Conservation (phyloP, 306 rosid species). For the Ziziphus jujuba region DNA sequence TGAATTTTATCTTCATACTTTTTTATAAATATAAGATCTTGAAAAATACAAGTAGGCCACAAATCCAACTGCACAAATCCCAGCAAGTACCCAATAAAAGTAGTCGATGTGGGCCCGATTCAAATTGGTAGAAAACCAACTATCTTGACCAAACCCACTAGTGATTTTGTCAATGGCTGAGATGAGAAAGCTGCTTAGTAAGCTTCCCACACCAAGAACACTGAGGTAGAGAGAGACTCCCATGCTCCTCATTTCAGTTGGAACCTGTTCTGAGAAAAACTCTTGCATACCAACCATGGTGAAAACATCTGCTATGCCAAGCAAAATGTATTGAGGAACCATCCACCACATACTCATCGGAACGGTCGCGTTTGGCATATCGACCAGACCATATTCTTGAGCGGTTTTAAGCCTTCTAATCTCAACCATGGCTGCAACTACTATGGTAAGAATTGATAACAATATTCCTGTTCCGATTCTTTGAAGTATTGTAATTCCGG, state of each 20-base stretch:
- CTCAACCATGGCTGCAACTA: slow-evolving; percentile 58
- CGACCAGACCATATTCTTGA: slow-evolving; percentile 44
- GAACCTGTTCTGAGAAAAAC: slow-evolving; percentile 74
- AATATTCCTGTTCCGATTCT: slow-evolving; percentile 69
- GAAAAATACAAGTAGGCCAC: slow-evolving; percentile 21
- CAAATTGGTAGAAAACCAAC: slow-evolving; percentile 63
- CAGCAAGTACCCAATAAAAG: slow-evolving; percentile 61
- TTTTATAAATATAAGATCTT: slow-evolving; percentile 25
- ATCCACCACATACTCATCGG: slow-evolving; percentile 83
- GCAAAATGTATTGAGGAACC: slow-evolving; percentile 58
- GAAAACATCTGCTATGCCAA: slow-evolving; percentile 53
- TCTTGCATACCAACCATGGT: slow-evolving; percentile 74
- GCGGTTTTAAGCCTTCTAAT: slow-evolving; percentile 54
- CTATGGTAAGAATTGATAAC: slow-evolving; percentile 36
- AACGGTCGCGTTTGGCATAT: slow-evolving; percentile 45
- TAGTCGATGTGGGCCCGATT: slow-evolving; percentile 68
- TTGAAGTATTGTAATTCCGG: slow-evolving; percentile 71
- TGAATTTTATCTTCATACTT: no score
- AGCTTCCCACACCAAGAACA: slow-evolving; percentile 60
- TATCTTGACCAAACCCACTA: slow-evolving; percentile 28
- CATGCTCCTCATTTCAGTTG: slow-evolving; percentile 57
- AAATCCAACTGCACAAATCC: slow-evolving; percentile 29
- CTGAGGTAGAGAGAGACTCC: slow-evolving; percentile 66
- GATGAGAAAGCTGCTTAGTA: slow-evolving; percentile 61
- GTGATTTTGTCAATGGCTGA: slow-evolving; percentile 38